Evolutionary conservation across 2,329 filamentous ascomycete genomes (phyloP), one percentile per base, ranked within the genome.

Genomic region (Tothia fuscella): DNA sequence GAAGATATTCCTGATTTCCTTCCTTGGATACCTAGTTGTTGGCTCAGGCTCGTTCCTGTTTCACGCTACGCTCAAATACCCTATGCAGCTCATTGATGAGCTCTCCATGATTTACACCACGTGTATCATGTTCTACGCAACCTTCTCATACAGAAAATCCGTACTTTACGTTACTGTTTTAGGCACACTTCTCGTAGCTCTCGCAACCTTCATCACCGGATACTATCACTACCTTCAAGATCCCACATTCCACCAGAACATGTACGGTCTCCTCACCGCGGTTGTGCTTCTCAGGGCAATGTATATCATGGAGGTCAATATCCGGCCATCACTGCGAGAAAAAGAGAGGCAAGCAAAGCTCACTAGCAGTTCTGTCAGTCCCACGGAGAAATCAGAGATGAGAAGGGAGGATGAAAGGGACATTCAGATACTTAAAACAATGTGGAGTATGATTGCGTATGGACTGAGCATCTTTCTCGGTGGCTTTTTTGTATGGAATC

Each of bases 201-300:
- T 73, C 16, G 62, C 67, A 4, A 44, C 70, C 21, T 81, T 78
- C 52, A 88, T 93, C 57, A 91, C 85, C 12, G 67, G 82, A 30
- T 75, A 82, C 59, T 93, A 93, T 60, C 82, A 87, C 55, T 76
- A 83, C 47, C 76, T 87, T 13, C 84, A 88, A 55, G 79, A 93
- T 49, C 84, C 86, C 0, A 67, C 75, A 1, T 93, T 93, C 58
- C 86, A 93, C 61, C 84, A 93, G 56, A 78, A 76, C 46, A 80
- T 80, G 4, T 93, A 87, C 51, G 82, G 78, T 2, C 55, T 81
- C 3, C 63, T 93, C 32, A 91, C 84, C 0, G 70, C 71, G 4
- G 66, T 78, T 31, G 76, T 89, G 17, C 68, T 91, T 19, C 65
- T 82, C 41, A 76, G 82, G 25, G 81, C 78, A 51, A 79, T 88